Conservation (phyloP, 2,329 filamentous ascomycete species). For the Stylonectria norvegica region DNA sequence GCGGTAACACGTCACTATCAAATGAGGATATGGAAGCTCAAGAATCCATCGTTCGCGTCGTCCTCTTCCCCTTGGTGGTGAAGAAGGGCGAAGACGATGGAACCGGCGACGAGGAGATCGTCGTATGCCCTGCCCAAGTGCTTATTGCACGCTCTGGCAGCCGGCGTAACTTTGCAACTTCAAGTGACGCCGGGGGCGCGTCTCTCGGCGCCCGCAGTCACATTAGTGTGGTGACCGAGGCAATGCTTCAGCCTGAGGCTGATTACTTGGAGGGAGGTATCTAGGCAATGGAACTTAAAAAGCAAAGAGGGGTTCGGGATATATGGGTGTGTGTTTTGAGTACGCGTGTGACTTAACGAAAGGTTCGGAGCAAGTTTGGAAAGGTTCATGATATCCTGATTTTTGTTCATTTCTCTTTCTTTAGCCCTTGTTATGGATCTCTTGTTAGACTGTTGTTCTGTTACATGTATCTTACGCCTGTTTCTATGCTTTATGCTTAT, state of each 20-base stretch:
- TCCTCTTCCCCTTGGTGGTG: constrained; percentile 93
- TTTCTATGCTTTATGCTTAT: constrained; percentile 10
- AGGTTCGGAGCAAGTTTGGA: constrained; percentile 13
- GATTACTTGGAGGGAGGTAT: constrained; percentile 34
- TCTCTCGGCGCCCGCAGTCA: constrained; percentile 38
- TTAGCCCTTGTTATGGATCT: constrained; percentile 6
- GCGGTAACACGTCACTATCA: constrained; percentile 53
- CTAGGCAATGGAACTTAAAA: constrained; percentile 18
- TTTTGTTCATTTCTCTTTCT: constrained; percentile 6
- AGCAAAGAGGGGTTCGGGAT: constrained; percentile 3
- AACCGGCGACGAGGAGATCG: constrained; percentile 87
- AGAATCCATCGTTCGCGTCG: constrained; percentile 77
- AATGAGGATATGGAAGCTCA: constrained; percentile 79
- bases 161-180: constrained; percentile 41
- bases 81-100: constrained; percentile 91
- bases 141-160: constrained; percentile 64
- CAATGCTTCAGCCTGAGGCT: constrained; percentile 31
- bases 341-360: constrained; percentile 8
- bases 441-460: constrained; percentile 2
- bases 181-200: constrained; percentile 51
- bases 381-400: constrained; percentile 19
- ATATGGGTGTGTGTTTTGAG: constrained; percentile 9
- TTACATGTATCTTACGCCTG: constrained; percentile 8
- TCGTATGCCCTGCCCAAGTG: constrained; percentile 93
- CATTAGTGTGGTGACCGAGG: constrained; percentile 36